phyloP scores from a whole-genome alignment of 208 protist species.

The Angomonas ambiguus region DNA sequence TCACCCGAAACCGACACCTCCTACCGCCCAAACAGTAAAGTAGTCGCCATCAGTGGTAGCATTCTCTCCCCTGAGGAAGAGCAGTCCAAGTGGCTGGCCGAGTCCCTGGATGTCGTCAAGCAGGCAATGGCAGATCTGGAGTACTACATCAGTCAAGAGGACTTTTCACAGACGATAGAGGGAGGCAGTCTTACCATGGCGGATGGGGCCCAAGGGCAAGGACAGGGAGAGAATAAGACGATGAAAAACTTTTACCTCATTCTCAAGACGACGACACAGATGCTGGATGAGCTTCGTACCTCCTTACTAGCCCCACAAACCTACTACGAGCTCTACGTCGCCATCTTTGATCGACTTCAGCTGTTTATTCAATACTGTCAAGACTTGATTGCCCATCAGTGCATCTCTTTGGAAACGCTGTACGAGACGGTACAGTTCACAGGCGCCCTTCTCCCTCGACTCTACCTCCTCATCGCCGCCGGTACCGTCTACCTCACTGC shows the following conservation, averaged over 20 bases:
- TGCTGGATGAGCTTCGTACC: slow-evolving; percentile 95
- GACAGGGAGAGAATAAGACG: slow-evolving; percentile 12
- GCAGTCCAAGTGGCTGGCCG: slow-evolving; percentile 88
- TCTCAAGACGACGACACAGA: slow-evolving; percentile 51
- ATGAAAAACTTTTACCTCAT: slow-evolving; percentile 5
- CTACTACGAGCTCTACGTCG: slow-evolving; percentile 98
- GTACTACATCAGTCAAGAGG: slow-evolving; percentile 39
- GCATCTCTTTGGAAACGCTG: slow-evolving; percentile 78
- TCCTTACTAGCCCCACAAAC: slow-evolving; percentile 93
- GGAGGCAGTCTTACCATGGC: slow-evolving; percentile 43
- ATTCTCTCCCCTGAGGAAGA: slow-evolving; percentile 84
- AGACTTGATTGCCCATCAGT: slow-evolving; percentile 12
- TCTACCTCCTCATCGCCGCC: slow-evolving; percentile 97
- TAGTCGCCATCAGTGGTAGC: slow-evolving; percentile 47
- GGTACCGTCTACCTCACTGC: slow-evolving; percentile 94
- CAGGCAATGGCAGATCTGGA: slow-evolving; percentile 68
- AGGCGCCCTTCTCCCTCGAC: slow-evolving; percentile 96
- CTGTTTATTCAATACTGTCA: slow-evolving; percentile 88
- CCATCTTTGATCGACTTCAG: slow-evolving; percentile 90
- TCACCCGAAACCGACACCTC: background rate
- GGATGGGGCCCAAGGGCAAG: slow-evolving; percentile 28
- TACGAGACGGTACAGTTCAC: slow-evolving; percentile 98
- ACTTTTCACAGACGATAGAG: slow-evolving; percentile 2
- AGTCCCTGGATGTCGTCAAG: slow-evolving; percentile 65
- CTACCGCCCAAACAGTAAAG: background rate